phyloP scores from a whole-genome alignment of 306 rosid genomes.

The Psophocarpus tetragonolobus region DNA sequence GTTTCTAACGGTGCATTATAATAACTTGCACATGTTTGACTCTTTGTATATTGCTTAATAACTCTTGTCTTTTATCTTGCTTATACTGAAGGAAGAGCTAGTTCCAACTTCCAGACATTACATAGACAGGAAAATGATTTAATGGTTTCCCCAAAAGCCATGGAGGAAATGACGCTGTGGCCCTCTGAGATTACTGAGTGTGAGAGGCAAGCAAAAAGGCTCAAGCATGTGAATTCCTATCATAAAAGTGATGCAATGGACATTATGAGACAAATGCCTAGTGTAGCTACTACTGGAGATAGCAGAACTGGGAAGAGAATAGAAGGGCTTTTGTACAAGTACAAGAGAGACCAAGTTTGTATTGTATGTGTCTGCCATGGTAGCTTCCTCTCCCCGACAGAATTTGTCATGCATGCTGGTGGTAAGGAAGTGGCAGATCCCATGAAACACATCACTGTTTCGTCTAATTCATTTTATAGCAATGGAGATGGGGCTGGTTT shows the following conservation, averaged over 20 bases:
- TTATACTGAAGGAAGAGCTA: constrained; percentile 18
- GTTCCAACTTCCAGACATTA: background rate
- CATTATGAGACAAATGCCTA: constrained; percentile 48
- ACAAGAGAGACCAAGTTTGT: constrained; percentile 44
- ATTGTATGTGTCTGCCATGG: constrained; percentile 82
- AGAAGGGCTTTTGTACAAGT: constrained; percentile 60
- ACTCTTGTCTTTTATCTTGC: background rate
- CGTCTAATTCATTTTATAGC: constrained; percentile 37
- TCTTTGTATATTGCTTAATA: background rate
- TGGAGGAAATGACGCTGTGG: background rate
- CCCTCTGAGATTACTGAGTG: constrained; percentile 8
- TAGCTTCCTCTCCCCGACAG: constrained; percentile 57
- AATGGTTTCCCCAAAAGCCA: background rate
- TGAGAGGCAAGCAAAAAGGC: constrained; percentile 40
- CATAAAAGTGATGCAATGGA: constrained; percentile 34
- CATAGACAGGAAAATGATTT: background rate
- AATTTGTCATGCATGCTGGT: constrained; percentile 71
- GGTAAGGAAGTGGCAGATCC: constrained; percentile 59
- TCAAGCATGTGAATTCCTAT: constrained; percentile 23
- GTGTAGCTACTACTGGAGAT: constrained; percentile 55
- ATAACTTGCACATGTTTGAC: background rate
- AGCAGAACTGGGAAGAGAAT: constrained; percentile 59
- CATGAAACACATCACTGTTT: constrained; percentile 60
- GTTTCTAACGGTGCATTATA: background rate
- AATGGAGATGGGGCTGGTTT: constrained; percentile 2